These are phyloP conservation scores for Mallotus repandus DNA, from an alignment of 441 rosid species.

Conservation along the genomic window DNA sequence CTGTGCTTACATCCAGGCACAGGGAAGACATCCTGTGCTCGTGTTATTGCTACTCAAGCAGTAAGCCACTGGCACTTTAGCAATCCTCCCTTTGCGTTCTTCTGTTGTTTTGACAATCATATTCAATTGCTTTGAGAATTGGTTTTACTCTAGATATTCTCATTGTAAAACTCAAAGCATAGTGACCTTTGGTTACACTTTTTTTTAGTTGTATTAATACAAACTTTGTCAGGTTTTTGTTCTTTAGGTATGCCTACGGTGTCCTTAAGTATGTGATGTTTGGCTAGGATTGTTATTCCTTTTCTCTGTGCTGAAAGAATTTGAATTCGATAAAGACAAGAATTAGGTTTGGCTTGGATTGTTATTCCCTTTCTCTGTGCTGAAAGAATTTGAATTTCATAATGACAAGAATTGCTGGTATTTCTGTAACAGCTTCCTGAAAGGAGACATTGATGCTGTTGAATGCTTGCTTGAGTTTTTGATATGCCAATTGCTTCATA, in stretches of 20 bases:
- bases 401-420: neutral
- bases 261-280: neutral
- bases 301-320: neutral
- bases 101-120: neutral
- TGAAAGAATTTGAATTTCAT: neutral
- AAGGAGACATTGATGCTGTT: neutral
- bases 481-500: neutral
- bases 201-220: neutral
- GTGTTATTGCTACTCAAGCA: constrained; percentile 87
- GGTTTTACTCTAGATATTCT: neutral
- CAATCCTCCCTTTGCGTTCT: neutral
- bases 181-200: neutral
- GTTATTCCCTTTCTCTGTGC: neutral
- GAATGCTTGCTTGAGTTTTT: constrained; percentile 10
- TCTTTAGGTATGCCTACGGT: neutral
- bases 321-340: neutral
- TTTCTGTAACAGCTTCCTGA: neutral
- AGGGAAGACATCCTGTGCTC: constrained; percentile 94
- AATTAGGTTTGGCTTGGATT: neutral
- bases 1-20: constrained; percentile 60
- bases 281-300: neutral
- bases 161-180: neutral
- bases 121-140: neutral
- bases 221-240: neutral
- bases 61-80: constrained; percentile 41